Evolutionary conservation across 1,139 yeast genomes (phyloP), one percentile per base, ranked within the genome.

Genomic region (Zygosaccharomyces sapae): DNA sequence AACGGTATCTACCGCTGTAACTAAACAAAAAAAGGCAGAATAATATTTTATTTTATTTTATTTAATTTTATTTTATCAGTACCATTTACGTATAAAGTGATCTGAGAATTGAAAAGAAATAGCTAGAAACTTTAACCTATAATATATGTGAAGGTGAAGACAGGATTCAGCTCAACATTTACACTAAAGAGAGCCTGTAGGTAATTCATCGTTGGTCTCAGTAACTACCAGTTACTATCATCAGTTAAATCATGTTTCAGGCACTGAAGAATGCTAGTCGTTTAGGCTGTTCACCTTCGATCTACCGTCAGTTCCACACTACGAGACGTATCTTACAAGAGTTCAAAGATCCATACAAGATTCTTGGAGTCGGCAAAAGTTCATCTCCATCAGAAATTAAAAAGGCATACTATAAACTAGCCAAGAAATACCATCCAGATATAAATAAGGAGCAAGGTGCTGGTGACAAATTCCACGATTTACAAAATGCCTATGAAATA

Each of bases 361-460:
- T 81, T 0, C 73, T 92, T 44, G 97, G 97, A 4, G 87, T 92
- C 33, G 79, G 77, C 35, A 79, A 77, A 54, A 66, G 66, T 45
- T 94, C 98, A 0, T 77, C 83, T 19, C 73, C 83, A 12, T 77
- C 86, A 30, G 95, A 89, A 30, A 90, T 92, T 69, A 92, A 92
- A 68, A 89, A 88, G 69, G 95, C 96, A 5, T 92, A 92, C 70
- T 89, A 89, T 65, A 86, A 88, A 61, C 73, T 92, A 54, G 98
- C 97, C 19, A 94, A 94, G 67, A 81, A 92, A 67, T 87, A 74
- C 67, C 99, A 92, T 68, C 99, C 99, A 1, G 99, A 92, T 71
- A 87, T 92, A 45, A 92, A 92, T 69, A 92, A 92, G 67, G 96
- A 86, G 56, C 77, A 80, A 35, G 94, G 79, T 27, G 95, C 97